Base-by-base conservation (phyloP, 805 yeast species). In the Starmerella potacharoeniae region DNA sequence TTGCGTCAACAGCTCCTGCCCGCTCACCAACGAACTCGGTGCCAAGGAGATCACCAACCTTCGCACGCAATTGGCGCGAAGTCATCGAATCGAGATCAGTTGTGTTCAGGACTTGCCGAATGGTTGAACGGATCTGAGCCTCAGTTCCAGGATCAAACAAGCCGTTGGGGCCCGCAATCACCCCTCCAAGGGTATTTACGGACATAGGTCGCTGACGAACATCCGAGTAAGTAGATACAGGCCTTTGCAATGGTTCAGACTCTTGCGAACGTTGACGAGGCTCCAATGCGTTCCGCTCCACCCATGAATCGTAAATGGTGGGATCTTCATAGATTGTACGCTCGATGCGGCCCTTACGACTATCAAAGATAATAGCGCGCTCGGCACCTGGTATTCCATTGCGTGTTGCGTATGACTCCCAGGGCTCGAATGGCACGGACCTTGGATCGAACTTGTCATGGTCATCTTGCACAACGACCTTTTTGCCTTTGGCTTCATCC, bases 401-500 rank as follows among this genome's bases (percentile, higher is more conserved):
- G 16, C 71, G 63, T 3, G 59, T 55, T 1, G 75, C 74, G 51
- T 69, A 71, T 5, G 65, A 60, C 14, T 58, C 52, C 75, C 75
- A 72, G 3, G 70, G 56, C 57, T 73, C 75, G 56, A 67, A 54
- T 5, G 73, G 72, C 16, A 73, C 68, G 11, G 57, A 49, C 6
- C 64, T 57, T 6, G 71, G 71, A 50, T 72, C 73, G 48, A 69
- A 71, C 13, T 61, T 65, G 40, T 66, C 73, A 4, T 59, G 60
- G 34, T 67, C 69, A 45, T 67, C 69, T 16, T 66, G 68, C 0
- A 67, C 62, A 13, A 72, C 66, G 6, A 67, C 64, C 56, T 77
- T 79, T 53, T 71, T 75, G 44, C 80, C 80, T 58, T 75, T 77
- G 58, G 73, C 74, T 51, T 75, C 82, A 17, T 79, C 82, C 6